phyloP scores from a whole-genome alignment of 805 yeast species.

The Starmera quercuum region DNA sequence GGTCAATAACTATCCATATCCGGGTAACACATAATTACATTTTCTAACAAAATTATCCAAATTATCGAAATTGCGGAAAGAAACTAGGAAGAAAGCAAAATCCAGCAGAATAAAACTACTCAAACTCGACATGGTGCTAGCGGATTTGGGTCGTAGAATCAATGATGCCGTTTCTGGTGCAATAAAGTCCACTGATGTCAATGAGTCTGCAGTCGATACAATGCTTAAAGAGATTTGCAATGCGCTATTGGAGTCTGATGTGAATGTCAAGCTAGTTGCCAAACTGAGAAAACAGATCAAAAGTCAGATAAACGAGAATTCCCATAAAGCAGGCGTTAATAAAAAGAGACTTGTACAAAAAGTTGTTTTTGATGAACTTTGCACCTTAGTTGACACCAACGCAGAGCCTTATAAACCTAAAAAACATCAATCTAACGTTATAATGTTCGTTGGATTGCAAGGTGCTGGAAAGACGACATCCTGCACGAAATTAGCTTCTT shows the following conservation, averaged over 20 bases:
- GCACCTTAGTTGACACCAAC: conserved; percentile 72
- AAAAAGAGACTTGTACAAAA: conserved; percentile 80
- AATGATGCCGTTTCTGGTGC: conserved; percentile 66
- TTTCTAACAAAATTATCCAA: too few relatives aligned
- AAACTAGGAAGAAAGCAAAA: too few relatives aligned
- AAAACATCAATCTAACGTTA: conserved; percentile 70
- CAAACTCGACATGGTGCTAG: conserved; percentile 51
- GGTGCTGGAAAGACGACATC: conserved; percentile 99
- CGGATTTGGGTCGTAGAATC: conserved; percentile 72
- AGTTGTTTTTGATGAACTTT: conserved; percentile 89
- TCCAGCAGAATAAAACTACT: too few relatives aligned
- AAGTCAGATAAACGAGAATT: conserved; percentile 42
- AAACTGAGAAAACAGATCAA: conserved; percentile 67
- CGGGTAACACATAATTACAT: too few relatives aligned
- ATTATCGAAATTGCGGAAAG: conserved; percentile 5
- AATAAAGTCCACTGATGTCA: conserved; percentile 45
- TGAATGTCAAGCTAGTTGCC: conserved; percentile 78
- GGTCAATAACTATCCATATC: too few relatives aligned
- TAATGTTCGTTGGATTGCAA: conserved; percentile 97
- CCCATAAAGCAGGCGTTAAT: conserved; percentile 49
- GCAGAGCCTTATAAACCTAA: conserved; percentile 69
- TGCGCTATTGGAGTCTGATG: conserved; percentile 91
- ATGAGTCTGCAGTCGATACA: conserved; percentile 53
- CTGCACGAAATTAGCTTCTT: conserved; percentile 93
- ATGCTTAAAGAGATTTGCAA: conserved; percentile 85